Evolutionary conservation across 176 grass and related monocot species (phyloP), one percentile per base, ranked within the genome.

Genomic region (Tuctoria greenei): DNA sequence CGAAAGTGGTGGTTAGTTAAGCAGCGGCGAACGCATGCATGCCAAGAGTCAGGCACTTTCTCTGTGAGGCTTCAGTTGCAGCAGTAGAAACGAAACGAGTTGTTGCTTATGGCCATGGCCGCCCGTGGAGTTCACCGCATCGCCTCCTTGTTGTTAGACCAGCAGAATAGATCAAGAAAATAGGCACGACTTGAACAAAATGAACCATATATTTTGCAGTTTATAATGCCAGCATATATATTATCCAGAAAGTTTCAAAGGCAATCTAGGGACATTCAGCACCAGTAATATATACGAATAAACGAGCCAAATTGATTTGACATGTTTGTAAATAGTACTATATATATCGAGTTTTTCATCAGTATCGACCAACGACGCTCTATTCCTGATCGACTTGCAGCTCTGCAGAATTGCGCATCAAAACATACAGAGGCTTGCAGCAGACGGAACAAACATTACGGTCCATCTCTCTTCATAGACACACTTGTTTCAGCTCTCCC

Each of bases 341-440:
- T n/a, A n/a, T n/a, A n/a, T n/a, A 73, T 0, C 16, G 54, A 24
- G 82, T 91, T 70, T 85, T 91, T 70, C 55, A 79, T 17, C 7
- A 64, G 68, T 78, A 31, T 66, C 24, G 5, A 74, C 20, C 39
- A 27, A 38, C 60, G 66, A n/a, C 59, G 66, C 23, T 61, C n/a
- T 31, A 45, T 4, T 37, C 57, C 14, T 10, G 37, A 11, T n/a
- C n/a, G n/a, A n/a, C 46, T 66, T 15, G 70, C 74, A 56, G 79
- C 57, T 73, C 70, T 59, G 63, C 46, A 83, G 75, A 90, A 90
- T 40, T 52, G 13, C 70, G 57, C 59, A 87, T 51, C 36, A 34
- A 86, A 55, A 42, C 37, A 64, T 79, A 71, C 61, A 77, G 86
- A 81, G 86, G 44, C 44, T 14, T 46, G 59, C 60, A 69, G 54